These are phyloP conservation scores for Neonothopanus nambi DNA, from an alignment of 1,284 basidiomycete genomes.

Conservation along the genomic window DNA sequence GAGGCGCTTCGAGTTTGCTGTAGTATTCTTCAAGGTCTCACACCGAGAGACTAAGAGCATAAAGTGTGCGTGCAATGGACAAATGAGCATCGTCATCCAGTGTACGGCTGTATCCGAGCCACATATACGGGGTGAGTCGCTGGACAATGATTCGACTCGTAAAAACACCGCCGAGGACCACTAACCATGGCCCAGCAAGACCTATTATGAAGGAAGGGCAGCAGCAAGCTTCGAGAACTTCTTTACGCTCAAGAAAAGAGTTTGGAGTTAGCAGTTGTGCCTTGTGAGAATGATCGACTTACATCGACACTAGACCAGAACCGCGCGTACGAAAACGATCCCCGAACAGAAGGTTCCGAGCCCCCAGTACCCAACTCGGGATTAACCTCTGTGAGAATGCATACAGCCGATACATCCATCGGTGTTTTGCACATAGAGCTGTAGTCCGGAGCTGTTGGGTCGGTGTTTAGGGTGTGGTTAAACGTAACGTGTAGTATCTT, in stretches of 20 bases:
- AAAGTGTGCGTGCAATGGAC: slow-evolving; percentile 1
- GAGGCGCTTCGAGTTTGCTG: not conserved
- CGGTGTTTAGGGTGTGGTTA: not conserved
- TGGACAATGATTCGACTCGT: slow-evolving; percentile 12
- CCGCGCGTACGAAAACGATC: slow-evolving; percentile 9
- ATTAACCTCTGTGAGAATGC: slow-evolving; percentile 2
- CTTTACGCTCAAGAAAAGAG: slow-evolving; percentile 2
- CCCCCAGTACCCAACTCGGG: slow-evolving; percentile 11
- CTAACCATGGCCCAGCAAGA: slow-evolving; percentile 14
- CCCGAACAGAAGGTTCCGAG: slow-evolving; percentile 16
- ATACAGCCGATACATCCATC: not conserved
- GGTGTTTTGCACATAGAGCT: slow-evolving; percentile 1
- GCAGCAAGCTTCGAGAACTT: slow-evolving; percentile 3
- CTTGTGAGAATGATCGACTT: not conserved
- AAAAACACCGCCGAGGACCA: slow-evolving; percentile 13
- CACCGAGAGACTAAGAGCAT: slow-evolving; percentile 1
- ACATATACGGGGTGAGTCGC: slow-evolving; percentile 7
- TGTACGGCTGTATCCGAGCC: slow-evolving; percentile 10
- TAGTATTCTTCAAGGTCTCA: slow-evolving; percentile 1
- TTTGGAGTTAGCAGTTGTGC: too few species aligned
- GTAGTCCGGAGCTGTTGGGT: slow-evolving; percentile 4
- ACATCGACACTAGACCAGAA: slow-evolving; percentile 8
- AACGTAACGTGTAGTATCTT: slow-evolving; percentile 4
- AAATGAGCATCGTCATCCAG: slow-evolving; percentile 2
- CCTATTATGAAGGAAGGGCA: slow-evolving; percentile 17